Conservation (phyloP, 305 asterid species). For the Solanum aculeatissimum region DNA sequence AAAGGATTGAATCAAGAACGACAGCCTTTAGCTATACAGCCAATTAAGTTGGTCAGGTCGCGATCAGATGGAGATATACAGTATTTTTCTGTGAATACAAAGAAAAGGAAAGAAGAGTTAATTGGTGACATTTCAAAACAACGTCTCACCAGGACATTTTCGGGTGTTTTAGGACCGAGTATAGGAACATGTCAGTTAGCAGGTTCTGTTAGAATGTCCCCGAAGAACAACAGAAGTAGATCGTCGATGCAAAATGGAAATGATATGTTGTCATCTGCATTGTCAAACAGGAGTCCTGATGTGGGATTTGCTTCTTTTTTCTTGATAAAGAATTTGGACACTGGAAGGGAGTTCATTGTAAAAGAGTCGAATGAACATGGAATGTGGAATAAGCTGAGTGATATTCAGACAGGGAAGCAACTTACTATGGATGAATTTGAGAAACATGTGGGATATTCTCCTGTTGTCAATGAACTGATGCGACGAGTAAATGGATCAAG, state of each 20-base stretch:
- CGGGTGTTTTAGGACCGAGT: conserved; percentile 23
- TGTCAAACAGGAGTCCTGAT: conserved; percentile 11
- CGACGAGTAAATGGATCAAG: conserved; percentile 31
- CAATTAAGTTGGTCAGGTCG: conserved; percentile 48
- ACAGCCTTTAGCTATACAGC: conserved; percentile 12
- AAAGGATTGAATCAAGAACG: not conserved
- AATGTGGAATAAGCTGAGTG: conserved; percentile 80
- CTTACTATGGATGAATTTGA: conserved; percentile 92
- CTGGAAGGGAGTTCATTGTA: conserved; percentile 78
- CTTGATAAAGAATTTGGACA: conserved; percentile 87
- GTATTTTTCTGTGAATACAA: conserved; percentile 32
- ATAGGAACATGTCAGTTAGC: not conserved
- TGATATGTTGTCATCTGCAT: conserved; percentile 7
- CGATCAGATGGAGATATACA: conserved; percentile 86
- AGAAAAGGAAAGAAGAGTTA: conserved; percentile 64
- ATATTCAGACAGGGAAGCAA: conserved; percentile 84
- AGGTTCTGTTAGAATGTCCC: conserved; percentile 7
- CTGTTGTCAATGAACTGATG: conserved; percentile 79
- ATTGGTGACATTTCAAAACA: conserved; percentile 61
- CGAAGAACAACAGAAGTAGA: not conserved
- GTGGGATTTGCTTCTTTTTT: conserved; percentile 41
- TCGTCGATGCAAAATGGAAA: not conserved
- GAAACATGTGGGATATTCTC: conserved; percentile 70
- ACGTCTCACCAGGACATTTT: conserved; percentile 60
- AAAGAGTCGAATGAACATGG: conserved; percentile 77